Evolutionary conservation across 345 rosid genomes (phyloP), one percentile per base, ranked within the genome.

Genomic region (Salix caprea): DNA sequence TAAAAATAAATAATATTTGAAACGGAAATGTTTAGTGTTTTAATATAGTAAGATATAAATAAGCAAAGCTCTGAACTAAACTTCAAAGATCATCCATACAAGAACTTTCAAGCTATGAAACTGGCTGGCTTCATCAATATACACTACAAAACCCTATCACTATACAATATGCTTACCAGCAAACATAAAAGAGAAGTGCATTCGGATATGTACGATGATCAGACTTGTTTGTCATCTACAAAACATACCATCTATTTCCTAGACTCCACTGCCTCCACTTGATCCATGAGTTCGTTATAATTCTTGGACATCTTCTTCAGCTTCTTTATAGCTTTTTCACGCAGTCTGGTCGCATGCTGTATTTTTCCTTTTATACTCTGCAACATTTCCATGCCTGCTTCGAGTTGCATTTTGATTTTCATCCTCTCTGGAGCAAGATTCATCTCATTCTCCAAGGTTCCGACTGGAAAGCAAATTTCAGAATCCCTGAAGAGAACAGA

Each of bases 401-500:
- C 34, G 3, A 79, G 26, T 62, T 66, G 28, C 61, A 24, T 72
- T 74, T 44, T 0, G 14, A 44, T 42, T 75, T 58, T 34, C 15
- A 37, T 23, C n/a, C 30, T 74, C 52, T 26, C 69, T 0, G 74
- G 56, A 60, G 78, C 32, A 19, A 60, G 7, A 19, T 16, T 42
- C 30, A 5, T 30, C 36, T 65, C 81, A 34, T 56, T 65, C 1
- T 65, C 79, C 1, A 70, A 56, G 7, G 36, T 2, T 0, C 12
- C 67, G 28, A 82, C 86, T 2, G 86, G 90, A 70, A 89, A 89
- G 75, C 84, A 78, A 23, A 89, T 78, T 13, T 72, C 81, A 0
- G 89, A 88, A 50, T 67, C 68, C 88, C 92, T 85, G 77, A 54
- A 79, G 21, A 58, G 4, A 21, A 6, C n/a, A 62, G 52, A 46